These are phyloP conservation scores for Quambalaria eucalypti DNA, from an alignment of 1,284 basidiomycete species.

Conservation along the genomic window DNA sequence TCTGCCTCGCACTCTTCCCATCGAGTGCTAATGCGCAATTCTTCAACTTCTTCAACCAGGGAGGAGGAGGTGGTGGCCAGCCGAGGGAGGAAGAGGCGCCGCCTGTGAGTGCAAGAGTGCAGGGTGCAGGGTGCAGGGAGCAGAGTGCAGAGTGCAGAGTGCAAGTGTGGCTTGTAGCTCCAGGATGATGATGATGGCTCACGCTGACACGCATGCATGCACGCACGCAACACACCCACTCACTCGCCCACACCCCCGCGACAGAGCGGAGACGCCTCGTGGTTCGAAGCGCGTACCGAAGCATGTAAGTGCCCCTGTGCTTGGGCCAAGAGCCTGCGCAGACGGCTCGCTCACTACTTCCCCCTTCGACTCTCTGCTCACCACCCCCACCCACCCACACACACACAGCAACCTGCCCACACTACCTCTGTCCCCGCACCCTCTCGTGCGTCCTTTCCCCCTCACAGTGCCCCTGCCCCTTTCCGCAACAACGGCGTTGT, in stretches of 20 bases:
- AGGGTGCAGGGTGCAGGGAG: background rate
- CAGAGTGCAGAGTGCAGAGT: background rate
- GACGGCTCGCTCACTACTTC: background rate
- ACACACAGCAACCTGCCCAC: conserved; percentile 19
- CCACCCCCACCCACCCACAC: background rate
- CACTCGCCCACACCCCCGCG: no score
- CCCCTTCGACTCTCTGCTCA: background rate
- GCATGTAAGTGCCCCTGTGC: conserved; percentile 8
- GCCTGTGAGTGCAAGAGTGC: conserved; percentile 17
- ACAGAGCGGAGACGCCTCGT: conserved; percentile 29
- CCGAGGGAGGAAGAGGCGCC: conserved; percentile 28
- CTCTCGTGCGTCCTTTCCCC: conserved; percentile 36
- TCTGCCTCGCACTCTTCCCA: no score
- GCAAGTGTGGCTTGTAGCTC: background rate
- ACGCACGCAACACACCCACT: no score
- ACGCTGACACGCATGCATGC: background rate
- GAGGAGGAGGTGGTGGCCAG: conserved; percentile 11
- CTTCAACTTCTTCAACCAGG: conserved; percentile 32
- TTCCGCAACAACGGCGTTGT: conserved; percentile 33
- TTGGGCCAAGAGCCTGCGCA: no score
- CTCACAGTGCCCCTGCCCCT: conserved; percentile 37
- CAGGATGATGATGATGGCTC: background rate
- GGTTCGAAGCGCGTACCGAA: conserved; percentile 35
- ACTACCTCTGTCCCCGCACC: conserved; percentile 35
- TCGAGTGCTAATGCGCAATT: no score